These are phyloP conservation scores for Penstemon davidsonii DNA, from an alignment of 257 asterid species.

Conservation along the genomic window DNA sequence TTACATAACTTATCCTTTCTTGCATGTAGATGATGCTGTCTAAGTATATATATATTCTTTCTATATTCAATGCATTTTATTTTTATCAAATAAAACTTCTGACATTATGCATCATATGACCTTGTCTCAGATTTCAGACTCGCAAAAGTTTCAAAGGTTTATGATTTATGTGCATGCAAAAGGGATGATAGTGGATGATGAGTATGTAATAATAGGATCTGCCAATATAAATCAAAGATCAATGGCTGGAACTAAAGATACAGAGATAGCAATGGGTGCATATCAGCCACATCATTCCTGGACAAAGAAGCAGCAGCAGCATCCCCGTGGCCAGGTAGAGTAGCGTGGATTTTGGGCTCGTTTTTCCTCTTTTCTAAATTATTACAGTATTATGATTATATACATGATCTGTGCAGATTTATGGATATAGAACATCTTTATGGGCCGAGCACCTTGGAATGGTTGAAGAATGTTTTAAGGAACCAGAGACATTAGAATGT, in stretches of 20 bases:
- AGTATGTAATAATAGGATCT: conserved; percentile 79
- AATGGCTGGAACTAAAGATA: conserved; percentile 89
- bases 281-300: conserved; percentile 80
- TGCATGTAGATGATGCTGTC: conserved; percentile 10
- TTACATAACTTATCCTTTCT: conserved; percentile 1
- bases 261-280: conserved; percentile 95
- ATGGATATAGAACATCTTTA: conserved; percentile 83
- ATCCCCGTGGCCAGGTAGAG: conserved; percentile 78
- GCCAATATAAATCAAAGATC: conserved; percentile 94
- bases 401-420: conserved; percentile 42
- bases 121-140: conserved; percentile 59
- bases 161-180: conserved; percentile 96
- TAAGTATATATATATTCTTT: not conserved
- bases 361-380: not conserved
- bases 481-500: conserved; percentile 63
- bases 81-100: conserved; percentile 9
- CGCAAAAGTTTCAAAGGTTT: conserved; percentile 66
- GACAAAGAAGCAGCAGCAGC: conserved; percentile 47
- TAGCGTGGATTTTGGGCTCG: not conserved
- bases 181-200: conserved; percentile 94
- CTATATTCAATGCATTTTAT: not conserved
- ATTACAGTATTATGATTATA: too few species aligned
- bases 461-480: conserved; percentile 48
- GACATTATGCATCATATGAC: conserved; percentile 1
- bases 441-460: conserved; percentile 91